Evolutionary conservation across 2,329 filamentous ascomycete species (phyloP), one percentile per base, ranked within the genome.

Genomic region (Colletotrichum horii): DNA sequence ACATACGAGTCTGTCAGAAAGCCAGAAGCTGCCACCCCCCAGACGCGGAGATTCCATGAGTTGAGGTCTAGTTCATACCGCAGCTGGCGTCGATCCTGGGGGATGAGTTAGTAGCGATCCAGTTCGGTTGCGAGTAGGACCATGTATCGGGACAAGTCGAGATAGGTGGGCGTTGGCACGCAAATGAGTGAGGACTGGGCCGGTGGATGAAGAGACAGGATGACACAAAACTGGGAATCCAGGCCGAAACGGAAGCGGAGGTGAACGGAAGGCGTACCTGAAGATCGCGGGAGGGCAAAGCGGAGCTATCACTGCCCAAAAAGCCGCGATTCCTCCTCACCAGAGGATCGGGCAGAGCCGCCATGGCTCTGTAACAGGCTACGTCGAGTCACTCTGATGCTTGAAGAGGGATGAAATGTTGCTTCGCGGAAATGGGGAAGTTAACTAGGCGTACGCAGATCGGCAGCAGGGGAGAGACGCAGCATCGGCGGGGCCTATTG

Each of bases 11-110:
- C 88, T 36, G 88, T 90, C 26, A 90, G 82, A 76, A 90, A 90
- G 11, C 88, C 88, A 0, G 88, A 90, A 61, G 88, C 88, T n/a
- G 88, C 88, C 34, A 90, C 88, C 4, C 86, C 88, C 88, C 88
- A 90, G 58, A 90, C 89, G 56, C 88, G 85, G 66, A 90, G 80
- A 79, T 90, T 90, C 88, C 88, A 90, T 2, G 87, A 87, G 79
- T 90, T 90, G 22, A 90, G 82, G 76, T 90, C 88, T 43, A 90
- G 85, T 78, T 90, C 88, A 79, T 89, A 89, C 74, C 88, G 86
- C 43, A 90, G 78, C 78, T 90, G 88, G 71, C 85, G 84, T 66
- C 88, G 88, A 80, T 90, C 88, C 88, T 89, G 77, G 9, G 48
- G 43, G 14, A 36, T 8, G n/a, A 38, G 36, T 26, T 56, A 38